phyloP scores from a whole-genome alignment of 805 yeast species.

The Hanseniaspora clermontiae region DNA sequence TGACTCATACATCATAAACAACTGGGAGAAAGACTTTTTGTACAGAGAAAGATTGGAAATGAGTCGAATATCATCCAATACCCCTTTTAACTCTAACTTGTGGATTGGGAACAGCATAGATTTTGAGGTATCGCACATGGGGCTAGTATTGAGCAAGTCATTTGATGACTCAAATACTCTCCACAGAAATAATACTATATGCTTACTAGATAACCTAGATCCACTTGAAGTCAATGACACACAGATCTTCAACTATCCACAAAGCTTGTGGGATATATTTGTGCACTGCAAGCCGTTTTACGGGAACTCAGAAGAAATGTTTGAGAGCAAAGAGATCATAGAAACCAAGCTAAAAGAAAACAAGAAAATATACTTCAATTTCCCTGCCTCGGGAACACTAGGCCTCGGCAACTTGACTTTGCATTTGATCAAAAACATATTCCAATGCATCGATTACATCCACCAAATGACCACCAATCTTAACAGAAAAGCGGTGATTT shows the following conservation, averaged over 20 bases:
- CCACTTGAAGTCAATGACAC: constrained; percentile 18
- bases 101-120: constrained; percentile 83
- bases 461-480: constrained; percentile 23
- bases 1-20: constrained; percentile 35
- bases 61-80: constrained; percentile 69
- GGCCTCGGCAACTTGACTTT: constrained; percentile 64
- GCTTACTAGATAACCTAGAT: constrained; percentile 22
- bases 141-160: constrained; percentile 13
- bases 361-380: constrained; percentile 32
- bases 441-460: constrained; percentile 48
- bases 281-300: constrained; percentile 34
- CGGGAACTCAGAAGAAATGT: constrained; percentile 34
- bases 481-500: constrained; percentile 41
- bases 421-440: constrained; percentile 47
- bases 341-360: not conserved
- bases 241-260: constrained; percentile 37
- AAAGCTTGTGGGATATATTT: constrained; percentile 25
- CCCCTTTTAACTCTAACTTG: constrained; percentile 41
- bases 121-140: constrained; percentile 32
- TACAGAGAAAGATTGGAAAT: constrained; percentile 74
- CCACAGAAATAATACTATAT: constrained; percentile 8
- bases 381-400: constrained; percentile 77
- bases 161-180: constrained; percentile 5
- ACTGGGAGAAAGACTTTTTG: constrained; percentile 58
- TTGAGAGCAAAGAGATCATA: constrained; percentile 30